A percentile compares a stretch with the other conserved stretches of the same genome.
These are phyloP conservation scores for Neoboletus brunneissimus DNA, from an alignment of 768 basidiomycete genomes.

Conservation along the genomic window DNA sequence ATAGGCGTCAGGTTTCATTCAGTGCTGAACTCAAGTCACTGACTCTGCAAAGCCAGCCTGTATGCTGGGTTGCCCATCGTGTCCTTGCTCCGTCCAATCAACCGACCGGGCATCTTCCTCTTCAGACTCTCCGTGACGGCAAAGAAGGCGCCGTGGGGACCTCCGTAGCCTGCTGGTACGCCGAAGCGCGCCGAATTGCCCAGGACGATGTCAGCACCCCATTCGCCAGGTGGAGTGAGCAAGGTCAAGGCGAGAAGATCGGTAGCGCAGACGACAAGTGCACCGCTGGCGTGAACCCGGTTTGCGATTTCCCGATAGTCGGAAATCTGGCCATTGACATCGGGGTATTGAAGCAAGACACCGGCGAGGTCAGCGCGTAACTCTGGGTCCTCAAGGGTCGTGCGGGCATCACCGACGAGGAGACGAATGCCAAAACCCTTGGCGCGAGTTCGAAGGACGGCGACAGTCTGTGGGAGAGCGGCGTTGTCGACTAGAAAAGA, in stretches of 20 bases:
- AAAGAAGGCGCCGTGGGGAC: conserved; percentile 97
- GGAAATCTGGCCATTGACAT: conserved; percentile 79
- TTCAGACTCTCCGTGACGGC: conserved; percentile 89
- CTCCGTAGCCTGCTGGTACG: conserved; percentile 95
- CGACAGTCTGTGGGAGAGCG: conserved; percentile 85
- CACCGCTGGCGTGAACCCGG: conserved; percentile 68
- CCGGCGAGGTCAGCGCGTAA: conserved; percentile 72
- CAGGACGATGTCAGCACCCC: conserved; percentile 95
- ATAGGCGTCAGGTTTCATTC: conserved; percentile 7
- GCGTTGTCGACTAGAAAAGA: conserved; percentile 83
- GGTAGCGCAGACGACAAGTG: conserved; percentile 83
- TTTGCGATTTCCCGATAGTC: conserved; percentile 68
- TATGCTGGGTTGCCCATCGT: conserved; percentile 83
- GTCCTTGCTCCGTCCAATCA: conserved; percentile 90
- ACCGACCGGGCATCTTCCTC: conserved; percentile 97
- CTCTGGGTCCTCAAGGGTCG: conserved; percentile 49
- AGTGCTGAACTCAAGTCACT: conserved; percentile 29
- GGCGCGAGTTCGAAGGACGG: conserved; percentile 86
- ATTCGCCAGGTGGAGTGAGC: conserved; percentile 95
- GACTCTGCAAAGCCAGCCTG: conserved; percentile 91
- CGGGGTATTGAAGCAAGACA: conserved; percentile 90
- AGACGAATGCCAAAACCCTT: conserved; percentile 92
- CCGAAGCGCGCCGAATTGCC: conserved; percentile 97
- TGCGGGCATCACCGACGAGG: conserved; percentile 59
- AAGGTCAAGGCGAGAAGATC: conserved; percentile 91